These are phyloP conservation scores for Metschnikowia santaceciliae DNA, from an alignment of 805 yeast species.

Conservation along the genomic window DNA sequence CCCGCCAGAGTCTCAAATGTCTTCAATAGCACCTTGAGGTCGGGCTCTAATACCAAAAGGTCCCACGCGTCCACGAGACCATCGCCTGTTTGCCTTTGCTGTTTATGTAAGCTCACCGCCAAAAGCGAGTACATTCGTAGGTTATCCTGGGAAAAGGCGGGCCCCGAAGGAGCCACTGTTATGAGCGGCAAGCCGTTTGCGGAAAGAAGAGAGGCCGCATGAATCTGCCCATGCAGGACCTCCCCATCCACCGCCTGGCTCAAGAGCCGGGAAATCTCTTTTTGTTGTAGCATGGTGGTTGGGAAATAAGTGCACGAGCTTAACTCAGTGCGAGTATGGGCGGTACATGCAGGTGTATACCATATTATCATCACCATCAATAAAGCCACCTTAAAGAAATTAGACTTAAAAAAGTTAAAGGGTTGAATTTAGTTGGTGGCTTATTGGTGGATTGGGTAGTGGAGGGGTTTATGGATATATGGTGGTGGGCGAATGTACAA, in stretches of 20 bases:
- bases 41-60: slow-evolving; percentile 26
- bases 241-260: slow-evolving; percentile 27
- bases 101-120: slow-evolving; percentile 28
- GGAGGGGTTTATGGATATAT: too few species aligned
- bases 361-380: neutral
- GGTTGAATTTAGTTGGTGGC: too few species aligned
- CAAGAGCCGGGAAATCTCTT: slow-evolving; percentile 33
- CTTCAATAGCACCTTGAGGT: slow-evolving; percentile 26
- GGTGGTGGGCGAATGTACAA: too few species aligned
- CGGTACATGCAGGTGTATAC: neutral
- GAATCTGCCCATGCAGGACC: slow-evolving; percentile 17
- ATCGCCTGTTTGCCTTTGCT: slow-evolving; percentile 15
- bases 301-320: neutral
- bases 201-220: slow-evolving; percentile 32
- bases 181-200: slow-evolving; percentile 37
- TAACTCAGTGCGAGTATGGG: too few species aligned
- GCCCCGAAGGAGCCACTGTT: slow-evolving; percentile 27
- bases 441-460: too few species aligned
- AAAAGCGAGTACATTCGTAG: slow-evolving; percentile 34
- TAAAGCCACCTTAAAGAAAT: neutral
- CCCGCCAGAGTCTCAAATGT: slow-evolving; percentile 15
- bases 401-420: too few species aligned
- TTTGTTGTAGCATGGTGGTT: slow-evolving; percentile 35
- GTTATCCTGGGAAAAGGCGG: slow-evolving; percentile 23
- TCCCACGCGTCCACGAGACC: slow-evolving; percentile 24